Percentiles rank a stretch among this genome's conserved stretches.
Evolutionary conservation across 306 rosid species (phyloP).

Genomic region (Trifolium repens): DNA sequence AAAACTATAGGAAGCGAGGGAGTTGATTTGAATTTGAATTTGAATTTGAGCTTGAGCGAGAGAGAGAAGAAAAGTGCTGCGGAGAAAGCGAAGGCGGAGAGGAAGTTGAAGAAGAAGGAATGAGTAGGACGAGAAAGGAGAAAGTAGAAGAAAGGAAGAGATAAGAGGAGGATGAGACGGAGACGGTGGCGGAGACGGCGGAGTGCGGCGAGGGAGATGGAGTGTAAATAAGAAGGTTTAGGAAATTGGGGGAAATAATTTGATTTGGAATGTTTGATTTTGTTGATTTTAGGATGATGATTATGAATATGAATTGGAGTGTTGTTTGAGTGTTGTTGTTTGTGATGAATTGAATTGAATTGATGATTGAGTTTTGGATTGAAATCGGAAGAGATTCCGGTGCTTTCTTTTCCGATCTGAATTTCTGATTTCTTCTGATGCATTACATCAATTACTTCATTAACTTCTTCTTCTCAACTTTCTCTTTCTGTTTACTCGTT

Average conservation of each 20-base stretch:
- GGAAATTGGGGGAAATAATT: slow-evolving; percentile 23
- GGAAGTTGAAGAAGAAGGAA: slow-evolving; percentile 53
- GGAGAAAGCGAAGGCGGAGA: slow-evolving; percentile 58
- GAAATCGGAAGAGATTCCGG: slow-evolving; percentile 51
- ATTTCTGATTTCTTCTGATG: slow-evolving; percentile 52
- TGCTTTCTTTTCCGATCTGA: slow-evolving; percentile 56
- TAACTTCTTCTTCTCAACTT: not conserved
- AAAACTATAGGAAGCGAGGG: slow-evolving; percentile 12
- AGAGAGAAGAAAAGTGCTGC: slow-evolving; percentile 58
- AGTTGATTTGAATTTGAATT: not conserved
- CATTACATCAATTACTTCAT: slow-evolving; percentile 25
- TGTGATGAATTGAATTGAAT: not conserved
- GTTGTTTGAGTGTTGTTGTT: no score
- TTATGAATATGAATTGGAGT: no score
- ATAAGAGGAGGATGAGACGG: slow-evolving; percentile 56
- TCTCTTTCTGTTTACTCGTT: not conserved
- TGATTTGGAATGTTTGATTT: not conserved
- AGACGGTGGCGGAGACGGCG: slow-evolving; percentile 33
- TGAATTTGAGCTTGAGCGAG: slow-evolving; percentile 33
- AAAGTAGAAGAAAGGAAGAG: slow-evolving; percentile 62
- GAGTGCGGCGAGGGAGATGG: not conserved
- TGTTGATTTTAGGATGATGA: not conserved
- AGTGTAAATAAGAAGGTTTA: not conserved
- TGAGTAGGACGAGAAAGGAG: slow-evolving; percentile 54
- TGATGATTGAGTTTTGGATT: not conserved